Conservation (phyloP, 129 eudicot species). For the Pittosporum tobira region DNA sequence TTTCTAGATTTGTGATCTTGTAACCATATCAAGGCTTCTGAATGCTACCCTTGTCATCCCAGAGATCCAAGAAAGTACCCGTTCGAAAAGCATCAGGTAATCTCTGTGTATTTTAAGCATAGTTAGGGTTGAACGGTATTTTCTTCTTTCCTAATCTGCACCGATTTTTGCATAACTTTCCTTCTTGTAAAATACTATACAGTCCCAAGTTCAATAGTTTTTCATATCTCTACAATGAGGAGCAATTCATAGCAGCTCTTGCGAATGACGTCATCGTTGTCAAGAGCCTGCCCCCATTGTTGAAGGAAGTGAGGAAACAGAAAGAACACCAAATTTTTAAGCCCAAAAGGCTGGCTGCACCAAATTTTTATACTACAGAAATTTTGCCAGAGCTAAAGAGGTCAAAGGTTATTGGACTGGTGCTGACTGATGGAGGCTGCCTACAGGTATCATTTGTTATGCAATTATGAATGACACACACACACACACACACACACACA, state of each 20-base stretch:
- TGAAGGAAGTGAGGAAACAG: slow-evolving; percentile 51
- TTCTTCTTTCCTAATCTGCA: too few relatives aligned
- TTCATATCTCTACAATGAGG: slow-evolving; percentile 14
- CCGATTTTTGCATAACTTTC: too few relatives aligned
- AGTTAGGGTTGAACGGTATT: too few relatives aligned
- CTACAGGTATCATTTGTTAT: slow-evolving; percentile 55
- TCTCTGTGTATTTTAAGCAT: background rate
- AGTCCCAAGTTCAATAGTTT: slow-evolving; percentile 1
- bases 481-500: too few relatives aligned
- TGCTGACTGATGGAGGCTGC: slow-evolving; percentile 80
- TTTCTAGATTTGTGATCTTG: slow-evolving; percentile 85
- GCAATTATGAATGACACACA: too few relatives aligned
- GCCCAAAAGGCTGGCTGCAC: slow-evolving; percentile 60
- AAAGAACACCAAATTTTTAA: slow-evolving; percentile 56
- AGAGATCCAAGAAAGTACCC: slow-evolving; percentile 74
- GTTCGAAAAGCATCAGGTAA: slow-evolving; percentile 74
- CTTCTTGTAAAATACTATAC: too few relatives aligned
- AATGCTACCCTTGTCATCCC: slow-evolving; percentile 93
- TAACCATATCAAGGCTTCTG: slow-evolving; percentile 73
- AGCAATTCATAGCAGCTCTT: too few relatives aligned
- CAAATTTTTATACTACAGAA: slow-evolving; percentile 53
- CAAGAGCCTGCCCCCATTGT: background rate
- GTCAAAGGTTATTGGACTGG: slow-evolving; percentile 68
- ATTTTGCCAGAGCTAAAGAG: slow-evolving; percentile 64
- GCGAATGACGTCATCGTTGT: too few relatives aligned